Evolutionary conservation across 768 basidiomycete species (phyloP), one percentile per base, ranked within the genome.

Genomic region (Boletus speciosus): DNA sequence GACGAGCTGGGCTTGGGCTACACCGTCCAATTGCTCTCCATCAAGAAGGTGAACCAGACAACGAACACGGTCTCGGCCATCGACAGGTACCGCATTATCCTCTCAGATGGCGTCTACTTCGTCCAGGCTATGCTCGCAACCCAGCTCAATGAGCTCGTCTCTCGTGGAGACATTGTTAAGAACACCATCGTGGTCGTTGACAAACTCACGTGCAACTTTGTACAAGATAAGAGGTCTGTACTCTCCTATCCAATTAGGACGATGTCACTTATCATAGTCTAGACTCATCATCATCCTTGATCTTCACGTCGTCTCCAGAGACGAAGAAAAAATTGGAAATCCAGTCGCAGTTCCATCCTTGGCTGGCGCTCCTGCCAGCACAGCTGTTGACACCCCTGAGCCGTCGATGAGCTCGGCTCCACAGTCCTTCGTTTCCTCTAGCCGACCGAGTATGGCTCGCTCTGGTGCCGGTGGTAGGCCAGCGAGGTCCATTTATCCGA

Each of bases 81-180:
- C 42, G 86, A 88, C 64, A 76, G 87, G 53, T 84, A 81, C 70
- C 81, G 93, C 56, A 78, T 96, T 55, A 91, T 98, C 70, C 75
- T 98, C 38, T 96, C 93, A 0, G 96, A 98, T 71, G 94, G 96
- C 38, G 76, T 78, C 19, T 74, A 89, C 60, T 97, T 90, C 68
- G 77, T 89, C 45, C 97, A 98, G 69, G 86, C 90, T 25, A 98
- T 99, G 97, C 78, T 98, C 34, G 91, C 94, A 5, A 98, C 95
- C 0, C 89, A 93, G 64, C 80, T 94, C 42, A 98, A 98, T 63
- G 57, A 75, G 7, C 73, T 92, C 59, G 84, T 95, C 14, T 78
- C 85, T 15, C 76, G 83, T 0, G 81, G 83, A 6, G 64, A 74
- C 1, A 75, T 98, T 34, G 71, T 72, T 36, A 90, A 86, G 65